These are phyloP conservation scores for Opeltia flavorubescens DNA, from an alignment of 495 filamentous ascomycete genomes.

Conservation along the genomic window DNA sequence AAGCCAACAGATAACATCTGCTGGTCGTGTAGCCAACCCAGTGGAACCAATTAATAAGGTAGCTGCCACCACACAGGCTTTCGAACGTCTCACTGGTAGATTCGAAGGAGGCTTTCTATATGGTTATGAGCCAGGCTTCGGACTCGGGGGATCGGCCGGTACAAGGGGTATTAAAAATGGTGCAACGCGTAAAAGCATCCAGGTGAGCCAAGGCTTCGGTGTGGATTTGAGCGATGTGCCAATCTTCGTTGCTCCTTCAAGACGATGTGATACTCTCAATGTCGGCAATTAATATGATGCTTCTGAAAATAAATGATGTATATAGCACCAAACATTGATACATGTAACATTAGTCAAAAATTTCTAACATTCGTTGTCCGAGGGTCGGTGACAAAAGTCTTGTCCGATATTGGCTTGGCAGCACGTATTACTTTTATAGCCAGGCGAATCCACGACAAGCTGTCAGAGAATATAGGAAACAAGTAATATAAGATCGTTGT, in stretches of 20 bases:
- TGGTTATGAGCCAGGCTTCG: slow-evolving; percentile 24
- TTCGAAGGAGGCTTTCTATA: slow-evolving; percentile 29
- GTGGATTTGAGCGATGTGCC: slow-evolving; percentile 29
- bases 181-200: slow-evolving; percentile 24
- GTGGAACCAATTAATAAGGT: background rate
- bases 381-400: too few relatives aligned
- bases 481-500: too few relatives aligned
- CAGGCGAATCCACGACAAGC: too few relatives aligned
- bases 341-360: too few relatives aligned
- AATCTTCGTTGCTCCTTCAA: slow-evolving; percentile 15
- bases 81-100: slow-evolving; percentile 18
- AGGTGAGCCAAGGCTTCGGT: slow-evolving; percentile 17
- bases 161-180: slow-evolving; percentile 19
- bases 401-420: too few relatives aligned
- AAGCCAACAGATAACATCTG: background rate
- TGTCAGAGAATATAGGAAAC: too few relatives aligned
- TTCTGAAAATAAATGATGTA: too few relatives aligned
- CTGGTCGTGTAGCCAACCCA: background rate
- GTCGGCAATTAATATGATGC: too few relatives aligned
- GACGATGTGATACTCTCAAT: too few relatives aligned
- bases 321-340: too few relatives aligned
- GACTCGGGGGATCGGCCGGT: slow-evolving; percentile 25
- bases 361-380: too few relatives aligned
- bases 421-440: too few relatives aligned
- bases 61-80: background rate